Conservation (phyloP, 2,329 filamentous ascomycete genomes). For the Fonsecaea nubica region DNA sequence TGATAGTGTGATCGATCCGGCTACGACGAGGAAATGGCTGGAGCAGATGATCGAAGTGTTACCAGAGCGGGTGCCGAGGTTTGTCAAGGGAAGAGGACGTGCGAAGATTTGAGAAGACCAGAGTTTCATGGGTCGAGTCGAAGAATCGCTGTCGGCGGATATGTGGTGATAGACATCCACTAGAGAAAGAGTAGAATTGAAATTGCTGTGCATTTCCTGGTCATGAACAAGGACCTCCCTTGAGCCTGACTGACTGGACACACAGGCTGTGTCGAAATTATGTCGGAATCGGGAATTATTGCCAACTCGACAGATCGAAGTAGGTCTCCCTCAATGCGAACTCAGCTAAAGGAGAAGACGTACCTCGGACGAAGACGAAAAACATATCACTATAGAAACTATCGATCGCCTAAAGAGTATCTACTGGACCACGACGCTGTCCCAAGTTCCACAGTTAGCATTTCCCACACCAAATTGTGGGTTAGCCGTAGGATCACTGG, state of each 20-base stretch:
- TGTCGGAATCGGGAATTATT: conserved; percentile 15
- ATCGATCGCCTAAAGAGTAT: too few species aligned
- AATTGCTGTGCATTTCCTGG: conserved; percentile 10
- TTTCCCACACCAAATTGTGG: background rate
- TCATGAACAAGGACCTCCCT: background rate
- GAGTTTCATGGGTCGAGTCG: conserved; percentile 18
- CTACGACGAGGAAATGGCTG: conserved; percentile 34
- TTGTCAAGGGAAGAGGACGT: conserved; percentile 32
- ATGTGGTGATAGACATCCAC: background rate
- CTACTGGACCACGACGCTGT: background rate
- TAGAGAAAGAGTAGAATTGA: conserved; percentile 15
- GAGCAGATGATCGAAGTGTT: conserved; percentile 34
- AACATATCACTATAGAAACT: too few species aligned
- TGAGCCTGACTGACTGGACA: conserved; percentile 5
- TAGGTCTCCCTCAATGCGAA: too few species aligned
- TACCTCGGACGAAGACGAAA: too few species aligned
- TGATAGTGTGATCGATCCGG: conserved; percentile 34
- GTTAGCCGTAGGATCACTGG: background rate
- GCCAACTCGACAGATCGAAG: background rate
- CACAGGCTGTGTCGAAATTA: conserved; percentile 5
- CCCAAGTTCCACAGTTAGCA: background rate
- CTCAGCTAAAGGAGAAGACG: too few species aligned
- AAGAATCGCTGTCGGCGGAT: conserved; percentile 17
- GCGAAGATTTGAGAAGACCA: conserved; percentile 32
- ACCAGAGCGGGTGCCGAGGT: conserved; percentile 33